Percentiles rank a stretch among this genome's conserved stretches.
These are phyloP conservation scores for Aleurites moluccanus DNA, from an alignment of 441 rosid species.

Conservation along the genomic window DNA sequence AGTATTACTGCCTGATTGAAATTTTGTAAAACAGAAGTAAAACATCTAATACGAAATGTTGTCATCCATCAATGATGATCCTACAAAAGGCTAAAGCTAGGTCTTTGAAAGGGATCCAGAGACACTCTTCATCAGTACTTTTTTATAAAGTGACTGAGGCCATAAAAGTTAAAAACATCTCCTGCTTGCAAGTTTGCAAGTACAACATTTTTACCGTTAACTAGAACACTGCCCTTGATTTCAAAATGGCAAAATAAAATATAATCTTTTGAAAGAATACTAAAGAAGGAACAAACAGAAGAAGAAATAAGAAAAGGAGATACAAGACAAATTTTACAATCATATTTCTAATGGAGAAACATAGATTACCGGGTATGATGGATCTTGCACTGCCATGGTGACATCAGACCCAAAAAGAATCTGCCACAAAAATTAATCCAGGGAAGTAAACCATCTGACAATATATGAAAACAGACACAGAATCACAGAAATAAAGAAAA, in stretches of 20 bases:
- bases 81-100: not conserved
- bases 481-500: not conserved
- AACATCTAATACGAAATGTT: not conserved
- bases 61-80: not conserved
- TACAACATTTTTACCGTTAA: not conserved
- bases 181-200: not conserved
- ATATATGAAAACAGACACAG: not conserved
- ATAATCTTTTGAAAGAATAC: not conserved
- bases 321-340: not conserved
- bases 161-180: not conserved
- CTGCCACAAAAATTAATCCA: conserved; percentile 41
- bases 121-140: not conserved
- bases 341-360: conserved; percentile 7
- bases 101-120: not conserved
- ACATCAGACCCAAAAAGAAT: conserved; percentile 83
- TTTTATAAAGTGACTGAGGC: not conserved
- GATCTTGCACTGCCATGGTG: conserved; percentile 97
- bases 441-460: conserved; percentile 4
- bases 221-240: not conserved
- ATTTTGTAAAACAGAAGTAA: no score
- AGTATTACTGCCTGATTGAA: no score
- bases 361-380: conserved; percentile 89
- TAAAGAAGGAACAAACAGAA: not conserved
- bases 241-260: not conserved
- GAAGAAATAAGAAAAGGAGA: not conserved